Percentiles rank a stretch among this genome's conserved stretches.
Conservation (phyloP, 2,329 filamentous ascomycete species). For the Diaporthe batatas region DNA sequence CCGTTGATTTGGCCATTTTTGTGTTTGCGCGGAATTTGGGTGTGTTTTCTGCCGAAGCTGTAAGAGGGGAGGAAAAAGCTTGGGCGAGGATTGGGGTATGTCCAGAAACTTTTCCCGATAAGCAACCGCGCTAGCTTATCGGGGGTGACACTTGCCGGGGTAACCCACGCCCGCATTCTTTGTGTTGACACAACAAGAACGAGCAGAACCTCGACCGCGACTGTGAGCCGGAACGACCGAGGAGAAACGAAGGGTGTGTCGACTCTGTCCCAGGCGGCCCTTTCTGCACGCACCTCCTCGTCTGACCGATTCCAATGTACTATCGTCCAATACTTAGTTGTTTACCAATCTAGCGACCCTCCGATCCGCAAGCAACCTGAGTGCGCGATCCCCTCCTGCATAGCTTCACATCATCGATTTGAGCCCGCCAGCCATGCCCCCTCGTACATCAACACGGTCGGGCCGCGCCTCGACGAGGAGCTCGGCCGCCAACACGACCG, state of each 20-base stretch:
- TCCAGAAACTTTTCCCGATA: constrained; percentile 42
- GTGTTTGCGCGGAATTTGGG: neutral
- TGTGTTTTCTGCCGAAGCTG: neutral
- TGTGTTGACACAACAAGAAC: constrained; percentile 41
- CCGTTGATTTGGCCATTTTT: constrained; percentile 47
- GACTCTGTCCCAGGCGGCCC: neutral
- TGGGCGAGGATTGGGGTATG: neutral
- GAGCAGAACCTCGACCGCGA: constrained; percentile 29
- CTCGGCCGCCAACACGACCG: constrained; percentile 56
- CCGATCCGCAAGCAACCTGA: constrained; percentile 28
- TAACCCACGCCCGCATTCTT: constrained; percentile 38
- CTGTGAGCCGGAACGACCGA: constrained; percentile 1
- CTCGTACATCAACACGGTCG: constrained; percentile 62
- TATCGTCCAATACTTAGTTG: constrained; percentile 12
- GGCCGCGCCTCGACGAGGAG: constrained; percentile 59
- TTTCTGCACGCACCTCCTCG: neutral
- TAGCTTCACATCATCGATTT: constrained; percentile 42
- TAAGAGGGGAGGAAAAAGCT: neutral
- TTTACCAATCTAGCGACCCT: constrained; percentile 13
- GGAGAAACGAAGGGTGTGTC: constrained; percentile 10
- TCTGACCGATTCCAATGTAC: neutral
- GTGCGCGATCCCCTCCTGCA: constrained; percentile 30
- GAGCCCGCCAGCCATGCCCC: constrained; percentile 58
- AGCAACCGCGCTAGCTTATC: constrained; percentile 36
- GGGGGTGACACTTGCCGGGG: constrained; percentile 34